Evolutionary conservation across 1,284 basidiomycete genomes (phyloP), one percentile per base, ranked within the genome.

Genomic region (Coniferiporia weirii): DNA sequence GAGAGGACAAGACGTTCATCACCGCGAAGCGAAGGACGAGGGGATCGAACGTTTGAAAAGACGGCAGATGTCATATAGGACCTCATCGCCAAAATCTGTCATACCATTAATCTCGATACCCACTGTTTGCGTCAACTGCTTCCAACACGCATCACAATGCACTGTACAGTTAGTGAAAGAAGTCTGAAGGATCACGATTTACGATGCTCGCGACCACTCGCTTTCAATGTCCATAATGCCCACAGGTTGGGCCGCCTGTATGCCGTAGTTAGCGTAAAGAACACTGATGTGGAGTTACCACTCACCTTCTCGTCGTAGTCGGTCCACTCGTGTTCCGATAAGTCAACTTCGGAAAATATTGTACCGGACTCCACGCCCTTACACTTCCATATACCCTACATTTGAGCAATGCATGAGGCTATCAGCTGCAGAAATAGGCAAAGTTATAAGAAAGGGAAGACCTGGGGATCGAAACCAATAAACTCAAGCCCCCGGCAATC

Each of bases 401-500:
- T 43, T 52, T 56, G 65, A 56, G 48, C 52, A 52, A 22, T 48
- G n/a, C 36, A 54, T 67, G 5, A 66, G 60, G 27, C 52, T 27
- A 38, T 48, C 38, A 19, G 32, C 1, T 15, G 38, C 4, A 46
- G 32, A 17, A 53, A 56, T 46, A 46, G 17, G 19, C n/a, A 43
- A 43, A 13, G 10, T 43, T n/a, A 19, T 3, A 40, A 40, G n/a
- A 32, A 34, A 50, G 45, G 48, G 66, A 69, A 52, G 66, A 84
- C 88, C 66, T 72, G 75, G 10, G 86, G 85, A 69, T 90, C 81
- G 68, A 92, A 92, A 2, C 72, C 81, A 10, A 75, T 75, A 64
- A 92, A 90, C 67, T 92, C 89, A 22, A 92, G 76, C 15, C 90
- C 90, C 40, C 89, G 79, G 66, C 89, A 92, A 64, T 92, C 89